These are phyloP conservation scores for Microbotryum intermedium DNA, from an alignment of 1,284 basidiomycete genomes.

Conservation along the genomic window DNA sequence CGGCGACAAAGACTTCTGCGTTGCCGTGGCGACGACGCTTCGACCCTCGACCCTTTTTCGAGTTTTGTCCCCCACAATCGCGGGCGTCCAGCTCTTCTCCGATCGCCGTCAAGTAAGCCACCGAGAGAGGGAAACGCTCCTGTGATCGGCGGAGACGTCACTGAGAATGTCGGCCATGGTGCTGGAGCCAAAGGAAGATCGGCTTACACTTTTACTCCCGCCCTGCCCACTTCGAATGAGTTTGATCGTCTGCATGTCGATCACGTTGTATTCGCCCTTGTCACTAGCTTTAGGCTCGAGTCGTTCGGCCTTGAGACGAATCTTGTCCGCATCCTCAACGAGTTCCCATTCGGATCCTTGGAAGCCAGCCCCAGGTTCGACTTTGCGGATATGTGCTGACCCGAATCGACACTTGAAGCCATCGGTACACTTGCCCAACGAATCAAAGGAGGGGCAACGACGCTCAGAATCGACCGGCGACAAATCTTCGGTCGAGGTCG, in stretches of 20 bases:
- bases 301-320: slow-evolving; percentile 4
- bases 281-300: slow-evolving; percentile 27
- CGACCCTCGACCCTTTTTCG: not conserved
- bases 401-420: slow-evolving; percentile 89
- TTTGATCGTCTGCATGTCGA: slow-evolving; percentile 52
- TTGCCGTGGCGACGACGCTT: not conserved
- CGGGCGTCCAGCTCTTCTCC: slow-evolving; percentile 29
- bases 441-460: slow-evolving; percentile 62
- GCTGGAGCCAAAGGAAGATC: too few species aligned
- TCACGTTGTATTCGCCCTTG: slow-evolving; percentile 65
- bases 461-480: slow-evolving; percentile 46
- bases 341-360: slow-evolving; percentile 37
- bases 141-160: not conserved
- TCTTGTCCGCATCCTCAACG: slow-evolving; percentile 53
- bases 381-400: slow-evolving; percentile 52
- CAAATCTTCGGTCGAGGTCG: slow-evolving; percentile 48
- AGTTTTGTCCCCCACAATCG: slow-evolving; percentile 1
- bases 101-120: slow-evolving; percentile 27
- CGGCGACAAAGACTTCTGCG: not conserved
- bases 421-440: slow-evolving; percentile 69
- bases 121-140: slow-evolving; percentile 27
- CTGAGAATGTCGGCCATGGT: too few species aligned
- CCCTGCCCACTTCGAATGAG: slow-evolving; percentile 49
- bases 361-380: slow-evolving; percentile 27
- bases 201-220: slow-evolving; percentile 48